A percentile compares a stretch with the other conserved stretches of the same genome.
Evolutionary conservation across 257 asterid species (phyloP).

Genomic region (Primulina eburnea): DNA sequence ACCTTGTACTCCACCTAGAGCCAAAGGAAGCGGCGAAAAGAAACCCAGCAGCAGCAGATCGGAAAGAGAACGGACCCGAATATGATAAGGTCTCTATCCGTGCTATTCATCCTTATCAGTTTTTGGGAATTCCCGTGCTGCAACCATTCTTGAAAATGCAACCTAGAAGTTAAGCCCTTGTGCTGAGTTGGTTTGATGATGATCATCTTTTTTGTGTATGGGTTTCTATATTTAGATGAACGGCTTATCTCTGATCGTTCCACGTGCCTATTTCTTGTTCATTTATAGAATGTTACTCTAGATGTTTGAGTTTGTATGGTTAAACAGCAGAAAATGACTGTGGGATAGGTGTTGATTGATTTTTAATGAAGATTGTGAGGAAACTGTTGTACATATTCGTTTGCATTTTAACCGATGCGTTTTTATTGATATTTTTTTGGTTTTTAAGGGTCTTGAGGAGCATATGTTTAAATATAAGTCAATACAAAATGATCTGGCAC

Average conservation of each 20-base stretch:
- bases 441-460: too few relatives aligned
- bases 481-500: too few relatives aligned
- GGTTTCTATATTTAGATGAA: constrained; percentile 17
- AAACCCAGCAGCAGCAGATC: constrained; percentile 30
- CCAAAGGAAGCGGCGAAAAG: constrained; percentile 42
- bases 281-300: constrained; percentile 33
- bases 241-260: constrained; percentile 15
- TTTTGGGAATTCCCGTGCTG: not conserved
- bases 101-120: constrained; percentile 12
- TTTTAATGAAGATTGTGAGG: constrained; percentile 11
- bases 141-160: not conserved
- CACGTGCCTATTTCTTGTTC: constrained; percentile 25
- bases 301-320: constrained; percentile 12
- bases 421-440: too few relatives aligned
- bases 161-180: not conserved
- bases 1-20: constrained; percentile 54
- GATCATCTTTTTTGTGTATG: constrained; percentile 6
- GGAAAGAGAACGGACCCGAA: constrained; percentile 31
- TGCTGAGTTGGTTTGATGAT: not conserved
- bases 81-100: constrained; percentile 19
- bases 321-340: constrained; percentile 12
- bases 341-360: constrained; percentile 23
- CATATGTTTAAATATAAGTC: too few relatives aligned
- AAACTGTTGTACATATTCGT: constrained; percentile 21
- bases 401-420: not conserved